Evolutionary conservation across 1,284 basidiomycete species (phyloP).

Genomic region (Phellinidium pouzarii): DNA sequence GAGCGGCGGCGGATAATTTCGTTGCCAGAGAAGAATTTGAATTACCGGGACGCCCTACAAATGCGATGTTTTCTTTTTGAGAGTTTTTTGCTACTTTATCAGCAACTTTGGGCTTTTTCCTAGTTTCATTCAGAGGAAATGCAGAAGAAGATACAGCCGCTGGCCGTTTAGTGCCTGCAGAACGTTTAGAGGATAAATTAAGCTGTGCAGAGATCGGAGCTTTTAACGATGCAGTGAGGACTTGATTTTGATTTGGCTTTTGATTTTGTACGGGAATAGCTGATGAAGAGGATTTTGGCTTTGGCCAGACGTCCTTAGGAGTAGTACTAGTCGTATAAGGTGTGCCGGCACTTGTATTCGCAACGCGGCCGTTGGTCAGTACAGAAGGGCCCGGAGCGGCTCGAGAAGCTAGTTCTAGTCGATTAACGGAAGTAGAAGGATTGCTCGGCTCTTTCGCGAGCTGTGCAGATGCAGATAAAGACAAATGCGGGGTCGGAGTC

Average conservation of each 20-base stretch:
- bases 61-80: background rate
- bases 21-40: too few species aligned
- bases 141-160: background rate
- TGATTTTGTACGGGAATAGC: background rate
- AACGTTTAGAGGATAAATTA: background rate
- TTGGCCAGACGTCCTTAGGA: background rate
- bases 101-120: background rate
- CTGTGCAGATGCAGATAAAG: too few species aligned
- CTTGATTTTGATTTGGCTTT: too few species aligned
- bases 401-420: too few species aligned
- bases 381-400: background rate
- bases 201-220: background rate
- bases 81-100: background rate
- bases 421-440: background rate
- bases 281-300: background rate
- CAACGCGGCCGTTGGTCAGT: background rate
- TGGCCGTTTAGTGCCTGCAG: background rate
- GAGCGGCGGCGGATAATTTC: too few species aligned
- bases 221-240: background rate
- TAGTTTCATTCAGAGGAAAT: background rate
- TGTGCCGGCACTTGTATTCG: background rate
- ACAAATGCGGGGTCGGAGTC: too few species aligned
- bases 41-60: background rate
- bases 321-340: too few species aligned
- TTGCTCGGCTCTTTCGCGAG: too few species aligned